Conservation (phyloP, 2,329 filamentous ascomycete genomes). For the Dendryphion nanum region DNA sequence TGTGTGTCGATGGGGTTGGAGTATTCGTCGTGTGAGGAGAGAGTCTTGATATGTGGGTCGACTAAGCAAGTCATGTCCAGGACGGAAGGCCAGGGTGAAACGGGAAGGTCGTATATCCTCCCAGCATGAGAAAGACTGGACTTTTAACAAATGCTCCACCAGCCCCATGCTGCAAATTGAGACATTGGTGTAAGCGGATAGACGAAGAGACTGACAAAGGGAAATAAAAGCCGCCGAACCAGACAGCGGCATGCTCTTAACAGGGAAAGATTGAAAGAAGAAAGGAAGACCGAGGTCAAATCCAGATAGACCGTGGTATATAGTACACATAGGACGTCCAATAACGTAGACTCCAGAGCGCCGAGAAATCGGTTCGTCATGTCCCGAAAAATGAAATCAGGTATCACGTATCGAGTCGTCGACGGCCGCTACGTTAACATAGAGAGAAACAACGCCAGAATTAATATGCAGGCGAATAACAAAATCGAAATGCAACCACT, state of each 20-base stretch:
- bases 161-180: too few species aligned
- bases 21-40: too few species aligned
- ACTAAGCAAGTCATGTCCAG: constrained; percentile 11
- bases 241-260: too few species aligned
- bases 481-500: constrained; percentile 20
- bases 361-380: constrained; percentile 34
- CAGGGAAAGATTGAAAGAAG: too few species aligned
- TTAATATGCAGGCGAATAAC: constrained; percentile 20
- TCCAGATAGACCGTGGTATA: constrained; percentile 34
- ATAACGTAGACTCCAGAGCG: constrained; percentile 34
- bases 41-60: too few species aligned
- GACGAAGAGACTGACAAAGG: too few species aligned
- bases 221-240: too few species aligned
- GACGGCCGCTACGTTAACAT: constrained; percentile 30
- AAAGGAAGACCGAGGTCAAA: constrained; percentile 23
- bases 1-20: too few species aligned
- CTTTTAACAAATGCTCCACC: too few species aligned
- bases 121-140: constrained; percentile 17
- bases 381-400: constrained; percentile 26
- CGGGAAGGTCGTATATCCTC: constrained; percentile 17
- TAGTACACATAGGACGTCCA: constrained; percentile 36
- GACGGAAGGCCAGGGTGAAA: too few species aligned
- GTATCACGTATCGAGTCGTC: constrained; percentile 37
- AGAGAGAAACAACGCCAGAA: constrained; percentile 24
- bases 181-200: too few species aligned